phyloP scores from a whole-genome alignment of 345 rosid species.

The Hypericum androsaemum region DNA sequence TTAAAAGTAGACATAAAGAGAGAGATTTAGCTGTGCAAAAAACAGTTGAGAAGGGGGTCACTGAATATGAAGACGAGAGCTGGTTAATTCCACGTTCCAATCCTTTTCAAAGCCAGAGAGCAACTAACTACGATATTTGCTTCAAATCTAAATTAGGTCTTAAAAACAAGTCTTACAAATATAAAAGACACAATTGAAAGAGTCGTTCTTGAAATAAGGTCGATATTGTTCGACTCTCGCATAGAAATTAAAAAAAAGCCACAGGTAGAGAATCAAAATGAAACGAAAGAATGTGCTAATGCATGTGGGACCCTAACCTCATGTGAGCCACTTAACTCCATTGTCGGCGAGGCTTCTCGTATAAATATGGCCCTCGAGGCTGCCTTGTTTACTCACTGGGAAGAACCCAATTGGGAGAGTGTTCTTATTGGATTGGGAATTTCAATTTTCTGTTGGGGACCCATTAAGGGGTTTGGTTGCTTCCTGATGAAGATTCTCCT shows the following conservation, averaged over 20 bases:
- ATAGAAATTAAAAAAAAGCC: too few species aligned
- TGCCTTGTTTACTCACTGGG: too few species aligned
- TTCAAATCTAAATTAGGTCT: too few species aligned
- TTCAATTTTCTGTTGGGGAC: background rate
- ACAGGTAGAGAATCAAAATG: too few species aligned
- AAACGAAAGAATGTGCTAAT: too few species aligned
- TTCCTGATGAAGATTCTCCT: conserved; percentile 48
- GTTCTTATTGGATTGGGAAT: too few species aligned
- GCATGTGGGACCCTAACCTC: conserved; percentile 1
- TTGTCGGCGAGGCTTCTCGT: conserved; percentile 18
- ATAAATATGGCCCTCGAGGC: too few species aligned
- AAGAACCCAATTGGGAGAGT: too few species aligned
- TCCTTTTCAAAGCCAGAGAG: conserved; percentile 13
- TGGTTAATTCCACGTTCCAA: conserved; percentile 10
- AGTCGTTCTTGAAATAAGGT: too few species aligned
- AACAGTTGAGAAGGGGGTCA: conserved; percentile 25
- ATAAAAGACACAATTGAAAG: too few species aligned
- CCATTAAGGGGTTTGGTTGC: conserved; percentile 8
- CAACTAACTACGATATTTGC: conserved; percentile 4
- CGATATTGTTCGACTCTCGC: too few species aligned
- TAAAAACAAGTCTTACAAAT: too few species aligned
- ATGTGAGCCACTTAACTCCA: conserved; percentile 27
- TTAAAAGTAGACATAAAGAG: conserved; percentile 3
- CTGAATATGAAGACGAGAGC: conserved; percentile 17
- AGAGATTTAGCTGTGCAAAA: conserved; percentile 14